Conservation (phyloP, 2,329 filamentous ascomycete species). For the Apiospora marii region DNA sequence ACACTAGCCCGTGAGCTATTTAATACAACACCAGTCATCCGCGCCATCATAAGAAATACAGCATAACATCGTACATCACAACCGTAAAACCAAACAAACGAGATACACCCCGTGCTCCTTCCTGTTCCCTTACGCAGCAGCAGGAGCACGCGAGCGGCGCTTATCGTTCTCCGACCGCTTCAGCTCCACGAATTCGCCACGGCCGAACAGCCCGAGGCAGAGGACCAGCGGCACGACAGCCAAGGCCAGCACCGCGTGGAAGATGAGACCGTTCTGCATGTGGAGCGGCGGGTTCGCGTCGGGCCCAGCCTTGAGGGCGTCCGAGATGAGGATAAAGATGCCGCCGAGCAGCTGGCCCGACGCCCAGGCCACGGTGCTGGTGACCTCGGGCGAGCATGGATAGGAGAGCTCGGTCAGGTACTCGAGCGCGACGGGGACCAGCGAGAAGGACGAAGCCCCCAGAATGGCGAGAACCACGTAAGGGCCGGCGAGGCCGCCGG, state of each 20-base stretch:
- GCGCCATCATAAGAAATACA: not conserved
- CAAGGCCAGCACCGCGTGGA: slow-evolving; percentile 76
- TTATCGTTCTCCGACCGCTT: slow-evolving; percentile 58
- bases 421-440: slow-evolving; percentile 87
- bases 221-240: slow-evolving; percentile 72
- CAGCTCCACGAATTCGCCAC: slow-evolving; percentile 57
- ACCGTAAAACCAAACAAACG: not conserved
- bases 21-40: not conserved
- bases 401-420: slow-evolving; percentile 87
- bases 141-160: slow-evolving; percentile 24
- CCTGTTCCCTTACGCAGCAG: not conserved
- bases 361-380: slow-evolving; percentile 83
- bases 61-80: not conserved
- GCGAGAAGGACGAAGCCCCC: slow-evolving; percentile 79
- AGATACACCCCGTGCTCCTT: not conserved
- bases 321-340: slow-evolving; percentile 83
- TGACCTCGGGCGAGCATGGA: slow-evolving; percentile 86
- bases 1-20: no score
- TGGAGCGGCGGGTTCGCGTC: slow-evolving; percentile 68
- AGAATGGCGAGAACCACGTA: slow-evolving; percentile 79
- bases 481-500: slow-evolving; percentile 74
- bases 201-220: slow-evolving; percentile 74
- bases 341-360: slow-evolving; percentile 87
- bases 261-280: slow-evolving; percentile 79
- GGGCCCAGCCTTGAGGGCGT: slow-evolving; percentile 69